Evolutionary conservation across 148 eudicot genomes (phyloP).

Genomic region (Rhododendron ferrugineum): DNA sequence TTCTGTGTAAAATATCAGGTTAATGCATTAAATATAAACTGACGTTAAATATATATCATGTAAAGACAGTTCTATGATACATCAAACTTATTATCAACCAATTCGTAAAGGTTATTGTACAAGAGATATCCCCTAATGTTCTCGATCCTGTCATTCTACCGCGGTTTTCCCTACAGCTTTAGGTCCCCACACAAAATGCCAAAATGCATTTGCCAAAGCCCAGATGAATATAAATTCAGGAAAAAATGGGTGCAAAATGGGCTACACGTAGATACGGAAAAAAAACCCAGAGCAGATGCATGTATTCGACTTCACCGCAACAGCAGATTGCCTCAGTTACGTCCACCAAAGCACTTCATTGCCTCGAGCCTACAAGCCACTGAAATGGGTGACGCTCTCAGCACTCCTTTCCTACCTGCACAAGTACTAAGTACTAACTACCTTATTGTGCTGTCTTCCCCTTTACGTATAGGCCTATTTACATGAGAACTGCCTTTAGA

Average conservation of each 20-base stretch:
- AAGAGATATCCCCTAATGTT: neutral
- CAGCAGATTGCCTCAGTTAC: neutral
- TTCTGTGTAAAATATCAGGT: too few species aligned
- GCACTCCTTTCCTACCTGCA: neutral
- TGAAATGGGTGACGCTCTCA: neutral
- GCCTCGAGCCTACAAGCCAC: neutral
- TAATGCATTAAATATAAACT: neutral
- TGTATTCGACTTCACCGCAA: neutral
- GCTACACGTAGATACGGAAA: neutral
- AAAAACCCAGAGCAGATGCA: neutral
- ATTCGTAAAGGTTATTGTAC: neutral
- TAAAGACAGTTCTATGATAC: neutral
- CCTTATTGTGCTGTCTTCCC: neutral
- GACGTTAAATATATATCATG: neutral
- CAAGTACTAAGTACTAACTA: neutral
- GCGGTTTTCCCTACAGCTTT: neutral
- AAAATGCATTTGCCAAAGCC: neutral
- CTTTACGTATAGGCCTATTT: neutral
- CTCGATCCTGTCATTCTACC: neutral
- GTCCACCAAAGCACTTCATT: neutral
- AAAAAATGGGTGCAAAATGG: neutral
- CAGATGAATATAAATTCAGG: neutral
- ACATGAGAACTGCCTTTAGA: neutral
- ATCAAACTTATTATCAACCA: constrained; percentile 3
- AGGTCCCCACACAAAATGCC: neutral